A percentile compares a stretch with the other conserved stretches of the same genome.
These are phyloP conservation scores for Ilyonectria sp. DNA, from an alignment of 2,329 filamentous ascomycete genomes.

Conservation along the genomic window DNA sequence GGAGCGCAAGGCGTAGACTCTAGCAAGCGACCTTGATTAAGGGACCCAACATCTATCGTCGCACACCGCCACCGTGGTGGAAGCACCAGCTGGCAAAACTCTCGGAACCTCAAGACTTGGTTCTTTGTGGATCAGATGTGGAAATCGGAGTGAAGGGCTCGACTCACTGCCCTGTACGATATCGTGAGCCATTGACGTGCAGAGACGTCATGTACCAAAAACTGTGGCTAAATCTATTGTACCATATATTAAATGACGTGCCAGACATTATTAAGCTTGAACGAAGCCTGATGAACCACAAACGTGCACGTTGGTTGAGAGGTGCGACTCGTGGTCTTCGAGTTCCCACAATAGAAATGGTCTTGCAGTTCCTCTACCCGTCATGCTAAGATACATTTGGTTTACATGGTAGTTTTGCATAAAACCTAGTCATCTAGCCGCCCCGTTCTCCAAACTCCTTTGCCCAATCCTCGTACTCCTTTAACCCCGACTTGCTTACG, in stretches of 20 bases:
- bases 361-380: conserved; percentile 16
- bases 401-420: conserved; percentile 21
- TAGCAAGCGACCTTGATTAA: conserved; percentile 35
- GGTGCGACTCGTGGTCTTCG: conserved; percentile 3
- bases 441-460: conserved; percentile 93
- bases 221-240: conserved; percentile 34
- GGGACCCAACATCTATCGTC: neutral
- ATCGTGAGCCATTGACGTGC: conserved; percentile 22
- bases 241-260: conserved; percentile 41
- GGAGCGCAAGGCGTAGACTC: conserved; percentile 37
- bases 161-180: conserved; percentile 40
- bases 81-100: neutral
- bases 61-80: neutral
- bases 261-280: conserved; percentile 27
- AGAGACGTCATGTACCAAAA: conserved; percentile 33
- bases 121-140: conserved; percentile 1
- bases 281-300: conserved; percentile 27
- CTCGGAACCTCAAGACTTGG: neutral
- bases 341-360: conserved; percentile 19
- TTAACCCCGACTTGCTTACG: conserved; percentile 87
- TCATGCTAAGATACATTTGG: conserved; percentile 34
- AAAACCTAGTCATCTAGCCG: conserved; percentile 64
- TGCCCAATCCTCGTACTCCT: conserved; percentile 95
- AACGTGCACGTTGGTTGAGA: neutral
- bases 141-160: conserved; percentile 13